phyloP scores from a whole-genome alignment of 805 yeast species.

The Lipomyces oligophaga region DNA sequence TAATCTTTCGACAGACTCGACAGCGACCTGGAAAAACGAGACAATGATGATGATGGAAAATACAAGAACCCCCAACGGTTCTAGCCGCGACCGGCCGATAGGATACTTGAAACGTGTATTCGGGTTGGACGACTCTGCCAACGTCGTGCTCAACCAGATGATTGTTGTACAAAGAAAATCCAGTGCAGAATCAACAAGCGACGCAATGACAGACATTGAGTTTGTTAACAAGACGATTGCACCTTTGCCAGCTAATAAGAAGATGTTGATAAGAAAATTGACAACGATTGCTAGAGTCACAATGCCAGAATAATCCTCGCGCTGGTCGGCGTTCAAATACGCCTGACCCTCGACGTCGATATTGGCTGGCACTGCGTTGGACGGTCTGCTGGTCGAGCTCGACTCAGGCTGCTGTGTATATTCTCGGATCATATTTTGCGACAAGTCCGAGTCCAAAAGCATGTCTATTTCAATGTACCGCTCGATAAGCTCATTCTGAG shows the following conservation, averaged over 20 bases:
- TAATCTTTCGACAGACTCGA: constrained; percentile 54
- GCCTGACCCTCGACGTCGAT: constrained; percentile 57
- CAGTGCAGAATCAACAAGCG: constrained; percentile 69
- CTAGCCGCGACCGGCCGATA: constrained; percentile 66
- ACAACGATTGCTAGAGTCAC: constrained; percentile 59
- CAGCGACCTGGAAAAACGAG: constrained; percentile 68
- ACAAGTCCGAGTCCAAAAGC: constrained; percentile 67
- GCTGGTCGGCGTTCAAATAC: constrained; percentile 45
- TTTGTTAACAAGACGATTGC: constrained; percentile 59
- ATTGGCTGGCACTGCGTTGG: constrained; percentile 53
- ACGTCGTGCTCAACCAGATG: constrained; percentile 52
- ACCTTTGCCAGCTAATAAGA: constrained; percentile 46
- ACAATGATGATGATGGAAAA: constrained; percentile 68
- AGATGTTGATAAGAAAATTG: constrained; percentile 57
- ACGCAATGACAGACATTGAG: constrained; percentile 74
- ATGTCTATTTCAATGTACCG: constrained; percentile 58
- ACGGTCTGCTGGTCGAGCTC: constrained; percentile 24
- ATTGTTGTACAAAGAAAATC: constrained; percentile 73
- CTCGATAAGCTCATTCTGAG: constrained; percentile 59
- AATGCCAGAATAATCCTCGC: constrained; percentile 44
- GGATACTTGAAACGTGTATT: constrained; percentile 41
- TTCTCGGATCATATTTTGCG: constrained; percentile 57
- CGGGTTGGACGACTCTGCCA: constrained; percentile 12
- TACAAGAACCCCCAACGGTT: constrained; percentile 73
- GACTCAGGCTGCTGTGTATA: constrained; percentile 39